Conservation (phyloP, 1,139 yeast species). For the Nakaseomyces glabratus region DNA sequence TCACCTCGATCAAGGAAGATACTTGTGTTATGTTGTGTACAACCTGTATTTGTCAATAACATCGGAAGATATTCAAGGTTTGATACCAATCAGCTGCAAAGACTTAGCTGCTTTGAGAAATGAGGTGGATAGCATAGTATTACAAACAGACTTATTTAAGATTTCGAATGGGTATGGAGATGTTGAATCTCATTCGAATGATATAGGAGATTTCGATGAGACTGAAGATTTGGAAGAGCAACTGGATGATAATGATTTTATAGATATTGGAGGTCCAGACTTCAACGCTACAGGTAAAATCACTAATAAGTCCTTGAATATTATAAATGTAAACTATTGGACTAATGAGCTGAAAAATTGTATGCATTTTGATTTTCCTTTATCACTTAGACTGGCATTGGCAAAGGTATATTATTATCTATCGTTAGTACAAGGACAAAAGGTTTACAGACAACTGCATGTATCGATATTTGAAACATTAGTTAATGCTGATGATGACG, state of each 20-base stretch:
- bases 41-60: constrained; percentile 73
- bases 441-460: constrained; percentile 51
- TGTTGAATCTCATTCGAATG: constrained; percentile 29
- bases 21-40: constrained; percentile 67
- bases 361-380: constrained; percentile 75
- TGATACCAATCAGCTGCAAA: constrained; percentile 56
- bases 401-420: constrained; percentile 67
- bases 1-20: constrained; percentile 60
- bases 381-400: constrained; percentile 50
- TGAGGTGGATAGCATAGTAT: constrained; percentile 44
- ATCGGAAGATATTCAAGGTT: constrained; percentile 69
- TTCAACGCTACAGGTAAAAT: constrained; percentile 47
- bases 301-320: constrained; percentile 61
- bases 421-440: constrained; percentile 69
- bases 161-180: constrained; percentile 25
- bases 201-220: constrained; percentile 37
- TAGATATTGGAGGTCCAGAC: constrained; percentile 38
- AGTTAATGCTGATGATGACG: constrained; percentile 30
- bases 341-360: constrained; percentile 78
- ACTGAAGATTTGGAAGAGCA: constrained; percentile 38
- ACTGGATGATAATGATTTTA: constrained; percentile 35
- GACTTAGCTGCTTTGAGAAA: constrained; percentile 39
- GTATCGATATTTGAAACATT: constrained; percentile 56
- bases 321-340: constrained; percentile 75
- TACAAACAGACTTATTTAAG: constrained; percentile 43